Base-by-base conservation (phyloP, 75 land plant genomes). In the Cunninghamia lanceolata region DNA sequence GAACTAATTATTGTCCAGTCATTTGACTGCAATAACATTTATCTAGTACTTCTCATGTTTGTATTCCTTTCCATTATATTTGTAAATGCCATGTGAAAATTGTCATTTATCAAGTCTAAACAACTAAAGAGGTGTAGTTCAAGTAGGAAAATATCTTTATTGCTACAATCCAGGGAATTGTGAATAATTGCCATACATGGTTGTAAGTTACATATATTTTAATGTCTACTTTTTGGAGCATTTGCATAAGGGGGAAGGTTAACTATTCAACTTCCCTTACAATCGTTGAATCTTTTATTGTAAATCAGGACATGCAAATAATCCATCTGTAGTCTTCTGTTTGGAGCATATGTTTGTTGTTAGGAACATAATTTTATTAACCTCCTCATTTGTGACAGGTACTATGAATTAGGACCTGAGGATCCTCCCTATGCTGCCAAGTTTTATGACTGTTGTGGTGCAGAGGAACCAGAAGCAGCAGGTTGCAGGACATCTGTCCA, bases 361-460 rank as follows among this genome's bases (percentile, higher is more conserved):
- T 45, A 80, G 82, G 32, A 14, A 45, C n/a, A 13, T 80, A n/a
- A 45, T n/a, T 4, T 80, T 28, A n/a, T 80, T 80, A 40, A 38
- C 11, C 30, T 80, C 25, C 1, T 80, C 13, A 9, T 43, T n/a
- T 80, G 75, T 34, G 36, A 71, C 75, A 97, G 99, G 93, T 97
- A 97, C 92, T 97, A 97, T 88, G 99, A 97, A 83, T 85, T 97
- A 85, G 92, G 92, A 53, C 96, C 96, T 7, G 93, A 96, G 80
- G 99, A 96, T 86, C 99, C 99, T 53, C 99, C 99, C 0, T 97
- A 97, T 87, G 99, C 95, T 83, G 99, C 99, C 46, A 97, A 94
- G 87, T 97, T 97, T 86, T 97, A 96, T 74, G 99, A 97, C 84
- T 97, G 99, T 80, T 97, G 99, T 91, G 99, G 99, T 45, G 98